Conservation (phyloP, 257 asterid species). For the Buddleja alternifolia region DNA sequence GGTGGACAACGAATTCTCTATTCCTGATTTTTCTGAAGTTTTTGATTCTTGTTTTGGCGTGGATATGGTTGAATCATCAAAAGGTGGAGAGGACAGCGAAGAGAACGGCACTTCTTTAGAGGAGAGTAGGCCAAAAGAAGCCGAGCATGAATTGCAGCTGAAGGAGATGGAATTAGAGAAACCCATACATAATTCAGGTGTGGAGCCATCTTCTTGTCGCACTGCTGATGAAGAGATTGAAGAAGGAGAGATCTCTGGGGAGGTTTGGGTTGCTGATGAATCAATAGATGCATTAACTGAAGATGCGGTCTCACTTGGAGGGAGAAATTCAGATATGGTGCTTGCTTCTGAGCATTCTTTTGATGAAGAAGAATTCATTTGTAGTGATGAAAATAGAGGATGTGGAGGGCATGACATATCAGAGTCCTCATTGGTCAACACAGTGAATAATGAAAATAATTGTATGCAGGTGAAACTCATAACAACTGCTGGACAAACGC, state of each 20-base stretch:
- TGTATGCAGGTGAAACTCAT: conserved; percentile 35
- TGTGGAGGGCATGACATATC: conserved; percentile 22
- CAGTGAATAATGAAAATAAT: conserved; percentile 32
- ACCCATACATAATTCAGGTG: conserved; percentile 48
- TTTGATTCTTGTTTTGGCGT: conserved; percentile 43
- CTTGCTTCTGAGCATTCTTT: conserved; percentile 36
- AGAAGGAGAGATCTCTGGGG: conserved; percentile 82
- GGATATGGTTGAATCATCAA: conserved; percentile 49
- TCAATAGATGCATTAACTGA: conserved; percentile 45
- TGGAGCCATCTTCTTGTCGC: conserved; percentile 37
- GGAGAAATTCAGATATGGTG: conserved; percentile 33
- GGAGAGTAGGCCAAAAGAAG: conserved; percentile 36
- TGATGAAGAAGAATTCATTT: conserved; percentile 31
- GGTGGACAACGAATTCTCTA: conserved; percentile 34
- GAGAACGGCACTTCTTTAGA: conserved; percentile 33
- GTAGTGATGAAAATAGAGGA: conserved; percentile 34
- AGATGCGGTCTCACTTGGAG: conserved; percentile 37
- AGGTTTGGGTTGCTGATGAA: conserved; percentile 39
- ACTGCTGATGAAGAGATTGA: conserved; percentile 56
- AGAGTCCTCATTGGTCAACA: conserved; percentile 27
- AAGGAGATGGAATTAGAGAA: conserved; percentile 79
- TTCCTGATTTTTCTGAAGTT: conserved; percentile 47
- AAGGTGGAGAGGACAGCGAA: conserved; percentile 31
- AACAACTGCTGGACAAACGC: conserved; percentile 32
- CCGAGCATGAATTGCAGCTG: conserved; percentile 58